Conservation (phyloP, 192 early-diverging fungal genomes). For the Glomus cerebriforme region DNA sequence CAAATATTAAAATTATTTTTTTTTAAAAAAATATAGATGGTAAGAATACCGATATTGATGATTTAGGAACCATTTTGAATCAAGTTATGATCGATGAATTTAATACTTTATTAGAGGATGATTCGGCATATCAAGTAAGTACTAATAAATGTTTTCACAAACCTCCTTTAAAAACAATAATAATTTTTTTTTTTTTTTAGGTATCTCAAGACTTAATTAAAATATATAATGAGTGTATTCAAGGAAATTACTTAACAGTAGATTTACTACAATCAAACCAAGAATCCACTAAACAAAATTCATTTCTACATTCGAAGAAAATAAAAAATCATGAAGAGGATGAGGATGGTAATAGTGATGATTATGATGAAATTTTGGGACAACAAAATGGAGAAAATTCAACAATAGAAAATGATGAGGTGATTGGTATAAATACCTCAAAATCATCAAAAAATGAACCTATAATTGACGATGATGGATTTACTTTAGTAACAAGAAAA, state of each 20-base stretch:
- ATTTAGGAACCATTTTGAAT: conserved; percentile 54
- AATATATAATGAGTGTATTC: conserved; percentile 4
- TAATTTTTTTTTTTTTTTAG: background rate
- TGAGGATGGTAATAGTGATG: background rate
- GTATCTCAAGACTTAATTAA: conserved; percentile 15
- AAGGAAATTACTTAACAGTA: conserved; percentile 7
- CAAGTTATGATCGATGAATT: conserved; percentile 64
- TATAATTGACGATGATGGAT: conserved; percentile 20
- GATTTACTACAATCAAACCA: background rate
- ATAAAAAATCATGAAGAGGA: background rate
- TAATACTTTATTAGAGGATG: conserved; percentile 53
- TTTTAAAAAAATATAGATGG: conserved; percentile 42
- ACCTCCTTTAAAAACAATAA: background rate
- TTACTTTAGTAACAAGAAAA: conserved; percentile 25
- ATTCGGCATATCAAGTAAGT: conserved; percentile 56
- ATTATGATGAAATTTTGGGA: background rate
- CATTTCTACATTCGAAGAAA: background rate
- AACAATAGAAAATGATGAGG: background rate
- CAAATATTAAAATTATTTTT: background rate
- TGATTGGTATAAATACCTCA: background rate
- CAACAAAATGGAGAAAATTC: background rate
- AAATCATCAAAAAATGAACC: background rate
- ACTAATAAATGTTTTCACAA: background rate
- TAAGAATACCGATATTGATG: conserved; percentile 52
- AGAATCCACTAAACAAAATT: background rate